phyloP scores from a whole-genome alignment of 75 land plant species.

The Pseudotsuga menziesii region DNA sequence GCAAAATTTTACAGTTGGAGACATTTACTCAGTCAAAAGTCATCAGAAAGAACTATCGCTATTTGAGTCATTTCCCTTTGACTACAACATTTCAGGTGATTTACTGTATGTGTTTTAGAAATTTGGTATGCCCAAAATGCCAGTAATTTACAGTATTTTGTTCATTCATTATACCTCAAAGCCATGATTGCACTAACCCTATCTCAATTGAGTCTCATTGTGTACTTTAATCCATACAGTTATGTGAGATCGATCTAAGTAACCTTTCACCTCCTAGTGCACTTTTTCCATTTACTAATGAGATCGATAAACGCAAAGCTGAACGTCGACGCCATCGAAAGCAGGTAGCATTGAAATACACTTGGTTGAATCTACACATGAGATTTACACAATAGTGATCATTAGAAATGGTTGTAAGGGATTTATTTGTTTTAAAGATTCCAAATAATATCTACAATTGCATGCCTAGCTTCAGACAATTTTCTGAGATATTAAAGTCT shows the following conservation, averaged over 20 bases:
- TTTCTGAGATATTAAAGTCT: too few relatives aligned
- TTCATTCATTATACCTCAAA: not conserved
- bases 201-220: not conserved
- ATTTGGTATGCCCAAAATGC: not conserved
- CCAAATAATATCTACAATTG: too few relatives aligned
- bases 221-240: slow-evolving; percentile 34
- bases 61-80: slow-evolving; percentile 85
- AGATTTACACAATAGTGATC: too few relatives aligned
- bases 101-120: too few relatives aligned
- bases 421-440: too few relatives aligned
- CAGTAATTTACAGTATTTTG: not conserved
- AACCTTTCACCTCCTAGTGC: slow-evolving; percentile 56
- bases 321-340: slow-evolving; percentile 64
- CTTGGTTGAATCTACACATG: too few relatives aligned
- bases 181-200: not conserved
- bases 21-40: slow-evolving; percentile 80
- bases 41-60: slow-evolving; percentile 79
- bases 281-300: slow-evolving; percentile 74
- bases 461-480: too few relatives aligned
- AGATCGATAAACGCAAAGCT: slow-evolving; percentile 68
- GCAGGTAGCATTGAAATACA: slow-evolving; percentile 41
- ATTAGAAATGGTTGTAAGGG: too few relatives aligned
- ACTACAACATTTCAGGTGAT: slow-evolving; percentile 84
- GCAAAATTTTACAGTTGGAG: slow-evolving; percentile 75
- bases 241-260: slow-evolving; percentile 89